These are phyloP conservation scores for Paramecium tetraurelia DNA, from an alignment of 73 alveolate genomes.

Conservation along the genomic window DNA sequence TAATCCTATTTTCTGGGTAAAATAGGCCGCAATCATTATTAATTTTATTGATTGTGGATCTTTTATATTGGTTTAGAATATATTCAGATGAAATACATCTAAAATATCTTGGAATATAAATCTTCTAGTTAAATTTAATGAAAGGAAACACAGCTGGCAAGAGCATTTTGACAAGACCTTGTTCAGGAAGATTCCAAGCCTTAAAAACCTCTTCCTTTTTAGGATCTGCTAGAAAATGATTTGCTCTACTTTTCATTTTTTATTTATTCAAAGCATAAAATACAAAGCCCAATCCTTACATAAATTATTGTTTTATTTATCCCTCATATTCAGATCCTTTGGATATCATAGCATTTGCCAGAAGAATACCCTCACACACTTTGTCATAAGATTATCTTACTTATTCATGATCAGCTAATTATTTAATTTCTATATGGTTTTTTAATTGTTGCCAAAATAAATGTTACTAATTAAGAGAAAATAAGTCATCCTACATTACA, in stretches of 20 bases:
- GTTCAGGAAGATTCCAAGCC: constrained; percentile 49
- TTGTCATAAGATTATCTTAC: constrained; percentile 15
- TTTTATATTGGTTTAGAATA: not conserved
- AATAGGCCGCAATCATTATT: not conserved
- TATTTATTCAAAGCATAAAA: not conserved
- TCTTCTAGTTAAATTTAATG: constrained; percentile 23
- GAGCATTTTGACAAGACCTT: not conserved
- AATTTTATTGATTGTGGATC: constrained; percentile 18
- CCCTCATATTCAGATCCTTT: constrained; percentile 51
- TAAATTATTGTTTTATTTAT: not conserved
- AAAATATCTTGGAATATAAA: constrained; percentile 28
- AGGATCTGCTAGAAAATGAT: constrained; percentile 53
- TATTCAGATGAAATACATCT: constrained; percentile 15
- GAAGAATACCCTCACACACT: constrained; percentile 34
- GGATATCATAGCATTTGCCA: constrained; percentile 53
- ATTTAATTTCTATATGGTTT: not conserved
- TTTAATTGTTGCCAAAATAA: not conserved
- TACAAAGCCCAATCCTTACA: constrained; percentile 41
- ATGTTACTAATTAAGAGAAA: not conserved
- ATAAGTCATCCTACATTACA: constrained; percentile 41
- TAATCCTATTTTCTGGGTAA: not conserved
- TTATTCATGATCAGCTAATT: not conserved
- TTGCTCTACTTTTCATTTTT: constrained; percentile 43
- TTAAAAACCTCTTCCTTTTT: not conserved
- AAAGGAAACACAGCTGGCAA: constrained; percentile 16